Evolutionary conservation across 768 basidiomycete genomes (phyloP), one percentile per base, ranked within the genome.

Genomic region (Lentinula raphanica): DNA sequence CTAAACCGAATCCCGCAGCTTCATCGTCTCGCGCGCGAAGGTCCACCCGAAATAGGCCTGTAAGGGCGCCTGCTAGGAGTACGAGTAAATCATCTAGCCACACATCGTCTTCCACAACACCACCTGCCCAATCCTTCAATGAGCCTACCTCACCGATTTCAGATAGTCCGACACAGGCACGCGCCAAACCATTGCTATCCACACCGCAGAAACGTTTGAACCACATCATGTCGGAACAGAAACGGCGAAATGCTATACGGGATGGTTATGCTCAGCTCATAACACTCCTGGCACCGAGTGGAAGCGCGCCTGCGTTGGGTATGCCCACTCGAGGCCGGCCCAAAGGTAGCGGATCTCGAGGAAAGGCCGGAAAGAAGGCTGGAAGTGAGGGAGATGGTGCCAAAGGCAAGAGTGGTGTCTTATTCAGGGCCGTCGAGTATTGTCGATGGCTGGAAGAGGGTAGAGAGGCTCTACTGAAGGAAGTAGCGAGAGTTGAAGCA

Each of bases 161-260:
- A 25, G 39, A 53, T 42, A n/a, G 19, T 45, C 25, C 53, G 68
- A 48, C 66, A 38, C 63, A 59, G 44, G 59, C 63, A 12, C 51
- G 31, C 48, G 36, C 63, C 46, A 91, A 90, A 63, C 77, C 86
- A 0, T 80, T 91, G n/a, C 77, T 94, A 23, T 88, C 91, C 7
- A 86, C 84, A 5, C 91, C 91, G 0, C 91, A 95, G 71, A 93
- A 94, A 66, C 82, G 92, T 8, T 81, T 92, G 17, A 94, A 94
- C 68, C 92, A 96, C 75, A 94, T 96, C 78, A 86, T 92, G 82
- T 93, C 91, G 5, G 94, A 96, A 69, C 93, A 96, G 72, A 92
- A 92, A 66, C 88, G 94, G 7, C 85, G 94, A 9, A 95, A 95
- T 66, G 90, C 90, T 50, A 96, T 96, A 63, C 86, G 91, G 39